Base-by-base conservation (phyloP, 495 filamentous ascomycete genomes). In the Penicillium alfredii region DNA sequence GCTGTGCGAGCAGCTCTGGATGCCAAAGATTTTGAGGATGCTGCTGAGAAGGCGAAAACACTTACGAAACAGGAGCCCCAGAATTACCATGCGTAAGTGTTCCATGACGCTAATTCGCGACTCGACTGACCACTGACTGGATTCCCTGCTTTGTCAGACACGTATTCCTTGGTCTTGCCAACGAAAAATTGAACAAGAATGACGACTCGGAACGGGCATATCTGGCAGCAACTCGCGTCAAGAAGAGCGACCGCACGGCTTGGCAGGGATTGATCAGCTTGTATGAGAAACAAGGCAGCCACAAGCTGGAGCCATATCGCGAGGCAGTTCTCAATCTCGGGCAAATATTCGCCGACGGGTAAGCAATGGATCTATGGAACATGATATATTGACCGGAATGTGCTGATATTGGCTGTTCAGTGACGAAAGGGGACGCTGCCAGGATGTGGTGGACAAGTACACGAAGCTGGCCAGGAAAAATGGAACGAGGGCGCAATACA, bases 211-310 rank as follows among this genome's bases (percentile, higher is more conserved):
- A 88, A 44, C 68, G 65, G 20, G 76, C 79, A 1, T 97, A 96
- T 55, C 61, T 73, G n/a, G 61, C 77, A 16, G 90, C 92, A 4
- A 78, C 84, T n/a, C 62, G 60, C 11, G 63, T 76, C 21, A 84
- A 82, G 37, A 55, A 63, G 8, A 61, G 68, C 11, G 82, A 86
- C 26, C 63, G 72, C 25, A 76, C 86, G 38, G 83, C 84, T 44
- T 97, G 88, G 89, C 83, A 92, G 62, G 92, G 92, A 4, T 65
- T 97, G n/a, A 73, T 92, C 51, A 82, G 76, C 44, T 51, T 96
- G 8, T 95, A 90, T 51, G 85, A 94, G 51, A 81, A 74, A 40
- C 84, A 88, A 51, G 77, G 75, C 3, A 54, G 63, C 15, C 68
- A 69, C 17, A 86, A 82, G 39, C 63, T 96, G 8, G 78, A 80